Conservation (phyloP, 208 protist genomes). For the Tritrichomonas foetus region DNA sequence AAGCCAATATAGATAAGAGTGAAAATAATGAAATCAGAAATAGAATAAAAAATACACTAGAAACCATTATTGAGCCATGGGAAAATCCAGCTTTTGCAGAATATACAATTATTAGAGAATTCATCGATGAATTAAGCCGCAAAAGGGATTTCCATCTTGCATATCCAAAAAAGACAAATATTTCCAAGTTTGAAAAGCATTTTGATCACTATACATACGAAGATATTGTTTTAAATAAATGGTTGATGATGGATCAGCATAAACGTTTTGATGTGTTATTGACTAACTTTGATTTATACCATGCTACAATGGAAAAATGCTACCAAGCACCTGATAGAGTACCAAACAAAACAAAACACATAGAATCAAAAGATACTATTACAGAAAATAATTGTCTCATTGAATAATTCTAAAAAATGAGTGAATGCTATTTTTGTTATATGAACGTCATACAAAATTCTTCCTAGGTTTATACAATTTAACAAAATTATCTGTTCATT, state of each 20-base stretch:
- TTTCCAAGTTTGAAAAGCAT: not conserved
- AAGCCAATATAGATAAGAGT: no score
- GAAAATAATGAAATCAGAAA: not conserved
- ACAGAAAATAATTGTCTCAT: no score
- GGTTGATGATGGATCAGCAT: not conserved
- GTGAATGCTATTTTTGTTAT: no score
- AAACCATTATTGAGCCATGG: not conserved
- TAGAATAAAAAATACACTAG: not conserved
- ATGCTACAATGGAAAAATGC: no score
- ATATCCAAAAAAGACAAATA: not conserved
- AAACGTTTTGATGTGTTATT: not conserved
- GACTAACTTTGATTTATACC: not conserved
- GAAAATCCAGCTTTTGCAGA: not conserved
- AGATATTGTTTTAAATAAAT: constrained; percentile 24
- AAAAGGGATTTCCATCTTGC: not conserved
- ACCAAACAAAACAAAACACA: no score
- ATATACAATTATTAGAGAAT: not conserved
- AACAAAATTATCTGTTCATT: no score
- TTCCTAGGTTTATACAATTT: no score
- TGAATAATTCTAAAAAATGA: no score
- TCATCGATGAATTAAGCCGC: not conserved
- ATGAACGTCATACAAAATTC: no score
- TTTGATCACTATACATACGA: not conserved
- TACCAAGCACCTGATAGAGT: no score
- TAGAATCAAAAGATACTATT: no score